Conservation (phyloP, 495 filamentous ascomycete genomes). For the Thozetella sp. region DNA sequence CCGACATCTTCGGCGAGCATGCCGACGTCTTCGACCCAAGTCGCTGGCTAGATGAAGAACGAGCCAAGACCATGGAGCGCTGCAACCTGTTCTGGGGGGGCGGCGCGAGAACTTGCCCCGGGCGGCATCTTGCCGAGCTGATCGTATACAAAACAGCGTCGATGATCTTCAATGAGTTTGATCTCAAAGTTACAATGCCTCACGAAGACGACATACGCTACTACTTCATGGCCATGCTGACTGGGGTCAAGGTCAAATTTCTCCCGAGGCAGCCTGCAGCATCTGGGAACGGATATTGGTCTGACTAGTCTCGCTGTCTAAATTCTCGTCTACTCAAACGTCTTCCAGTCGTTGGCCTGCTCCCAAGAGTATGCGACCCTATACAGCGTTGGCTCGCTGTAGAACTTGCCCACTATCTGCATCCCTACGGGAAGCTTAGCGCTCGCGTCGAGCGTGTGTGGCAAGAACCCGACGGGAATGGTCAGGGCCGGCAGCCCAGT, state of each 20-base stretch:
- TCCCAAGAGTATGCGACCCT: constrained; percentile 55
- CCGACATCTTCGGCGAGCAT: constrained; percentile 54
- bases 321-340: constrained; percentile 2
- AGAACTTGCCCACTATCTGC: constrained; percentile 59
- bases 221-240: constrained; percentile 42
- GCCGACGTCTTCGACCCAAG: constrained; percentile 55
- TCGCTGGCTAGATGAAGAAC: constrained; percentile 51
- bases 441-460: constrained; percentile 36
- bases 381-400: constrained; percentile 47
- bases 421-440: constrained; percentile 57
- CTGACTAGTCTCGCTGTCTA: too few relatives aligned
- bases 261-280: background rate
- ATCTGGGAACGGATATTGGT: too few relatives aligned
- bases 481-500: constrained; percentile 61
- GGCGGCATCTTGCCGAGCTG: constrained; percentile 64
- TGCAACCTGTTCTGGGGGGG: constrained; percentile 60
- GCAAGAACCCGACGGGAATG: constrained; percentile 53
- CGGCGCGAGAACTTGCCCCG: constrained; percentile 68
- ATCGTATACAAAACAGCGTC: constrained; percentile 68
- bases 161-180: constrained; percentile 61
- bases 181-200: constrained; percentile 33
- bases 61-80: constrained; percentile 40
- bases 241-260: constrained; percentile 31
- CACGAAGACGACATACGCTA: constrained; percentile 16
- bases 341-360: constrained; percentile 48